A percentile compares a stretch with the other conserved stretches of the same genome.
These are phyloP conservation scores for Jacaranda mimosifolia DNA, from an alignment of 257 asterid genomes.

Conservation along the genomic window DNA sequence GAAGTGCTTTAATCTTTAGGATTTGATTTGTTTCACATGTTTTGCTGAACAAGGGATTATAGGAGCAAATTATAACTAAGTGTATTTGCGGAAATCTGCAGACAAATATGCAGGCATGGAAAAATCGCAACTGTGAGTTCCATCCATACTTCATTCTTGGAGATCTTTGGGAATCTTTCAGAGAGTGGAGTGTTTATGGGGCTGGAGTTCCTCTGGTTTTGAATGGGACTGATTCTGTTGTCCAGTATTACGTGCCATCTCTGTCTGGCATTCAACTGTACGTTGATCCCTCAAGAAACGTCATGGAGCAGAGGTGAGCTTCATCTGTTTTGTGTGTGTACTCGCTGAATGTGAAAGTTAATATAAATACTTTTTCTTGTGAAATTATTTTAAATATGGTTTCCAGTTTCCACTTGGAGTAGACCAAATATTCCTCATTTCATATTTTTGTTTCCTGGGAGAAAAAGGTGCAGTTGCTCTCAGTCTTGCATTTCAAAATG, in stretches of 20 bases:
- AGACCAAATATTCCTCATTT: not conserved
- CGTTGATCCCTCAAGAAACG: constrained; percentile 54
- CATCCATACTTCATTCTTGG: constrained; percentile 64
- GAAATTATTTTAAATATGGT: not conserved
- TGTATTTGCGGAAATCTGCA: constrained; percentile 42
- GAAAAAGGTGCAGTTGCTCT: not conserved
- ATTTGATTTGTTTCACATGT: not conserved
- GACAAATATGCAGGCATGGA: constrained; percentile 58
- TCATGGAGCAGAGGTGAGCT: constrained; percentile 48
- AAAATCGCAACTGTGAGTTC: constrained; percentile 45
- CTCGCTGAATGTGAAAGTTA: not conserved
- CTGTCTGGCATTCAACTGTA: constrained; percentile 71
- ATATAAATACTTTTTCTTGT: not conserved
- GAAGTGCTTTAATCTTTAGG: not conserved
- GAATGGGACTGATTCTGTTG: constrained; percentile 61
- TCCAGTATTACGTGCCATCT: constrained; percentile 71
- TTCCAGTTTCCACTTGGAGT: not conserved
- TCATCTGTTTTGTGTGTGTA: not conserved
- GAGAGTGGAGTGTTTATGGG: constrained; percentile 80
- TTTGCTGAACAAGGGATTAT: not conserved
- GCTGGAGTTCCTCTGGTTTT: constrained; percentile 70
- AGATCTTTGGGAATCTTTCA: constrained; percentile 74
- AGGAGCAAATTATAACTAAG: not conserved
- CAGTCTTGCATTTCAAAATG: not conserved
- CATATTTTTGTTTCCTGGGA: not conserved